A percentile compares a stretch with the other conserved stretches of the same genome.
Evolutionary conservation across 2,329 filamentous ascomycete species (phyloP).

Genomic region (Fusarium pseudocircinatum): DNA sequence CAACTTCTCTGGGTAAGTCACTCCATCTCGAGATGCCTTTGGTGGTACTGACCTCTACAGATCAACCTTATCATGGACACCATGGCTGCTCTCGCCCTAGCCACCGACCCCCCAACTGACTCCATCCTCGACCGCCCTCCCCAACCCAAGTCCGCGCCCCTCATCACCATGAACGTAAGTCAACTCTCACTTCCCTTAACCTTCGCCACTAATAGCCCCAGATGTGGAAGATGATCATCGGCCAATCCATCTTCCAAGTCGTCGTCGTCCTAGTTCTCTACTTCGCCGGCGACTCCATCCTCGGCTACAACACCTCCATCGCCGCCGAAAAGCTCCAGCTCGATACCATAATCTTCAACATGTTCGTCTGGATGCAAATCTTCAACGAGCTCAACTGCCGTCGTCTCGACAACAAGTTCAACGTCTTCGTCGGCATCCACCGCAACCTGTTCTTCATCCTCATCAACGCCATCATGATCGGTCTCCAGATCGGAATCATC

Average conservation of each 20-base stretch:
- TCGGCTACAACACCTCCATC: slow-evolving; percentile 40
- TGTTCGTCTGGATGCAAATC: slow-evolving; percentile 99
- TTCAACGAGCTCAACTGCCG: slow-evolving; percentile 85
- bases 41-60: background rate
- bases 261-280: slow-evolving; percentile 84
- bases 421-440: slow-evolving; percentile 89
- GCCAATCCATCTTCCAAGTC: slow-evolving; percentile 90
- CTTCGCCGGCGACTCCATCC: slow-evolving; percentile 68
- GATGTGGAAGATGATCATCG: slow-evolving; percentile 99
- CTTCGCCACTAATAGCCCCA: background rate
- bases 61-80: slow-evolving; percentile 95
- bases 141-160: slow-evolving; percentile 64
- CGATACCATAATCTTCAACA: slow-evolving; percentile 92
- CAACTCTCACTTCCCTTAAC: rapidly evolving
- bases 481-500: slow-evolving; percentile 87
- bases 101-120: slow-evolving; percentile 86
- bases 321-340: slow-evolving; percentile 65
- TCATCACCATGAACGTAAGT: slow-evolving; percentile 75
- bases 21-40: rapidly evolving
- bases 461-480: slow-evolving; percentile 89
- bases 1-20: slow-evolving; percentile 86
- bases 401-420: slow-evolving; percentile 92
- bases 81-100: slow-evolving; percentile 86
- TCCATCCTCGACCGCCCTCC: slow-evolving; percentile 81
- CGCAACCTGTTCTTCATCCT: slow-evolving; percentile 88